A percentile compares a stretch with the other conserved stretches of the same genome.
These are phyloP conservation scores for Fusarium sp. DNA, from an alignment of 2,329 filamentous ascomycete genomes.

Conservation along the genomic window DNA sequence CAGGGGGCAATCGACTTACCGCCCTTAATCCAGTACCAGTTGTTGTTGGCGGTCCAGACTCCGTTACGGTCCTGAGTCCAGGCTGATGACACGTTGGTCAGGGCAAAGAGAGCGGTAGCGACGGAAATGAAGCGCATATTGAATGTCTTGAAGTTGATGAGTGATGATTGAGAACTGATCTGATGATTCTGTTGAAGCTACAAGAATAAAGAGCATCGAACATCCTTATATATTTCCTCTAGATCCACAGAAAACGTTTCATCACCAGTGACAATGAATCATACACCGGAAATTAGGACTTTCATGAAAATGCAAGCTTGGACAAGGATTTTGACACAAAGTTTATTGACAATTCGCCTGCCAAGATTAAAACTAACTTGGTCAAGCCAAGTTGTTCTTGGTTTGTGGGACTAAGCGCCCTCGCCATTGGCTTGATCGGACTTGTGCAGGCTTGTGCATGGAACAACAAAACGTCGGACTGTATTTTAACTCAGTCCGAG, in stretches of 20 bases:
- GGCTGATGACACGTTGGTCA: slow-evolving; percentile 1
- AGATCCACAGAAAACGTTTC: not conserved
- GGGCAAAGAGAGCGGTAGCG: not conserved
- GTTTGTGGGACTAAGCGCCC: not conserved
- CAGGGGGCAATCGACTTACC: not conserved
- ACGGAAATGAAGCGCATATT: slow-evolving; percentile 12
- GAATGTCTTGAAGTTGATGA: not conserved
- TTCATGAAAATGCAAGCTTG: not conserved
- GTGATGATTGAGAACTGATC: not conserved
- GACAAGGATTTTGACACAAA: not conserved
- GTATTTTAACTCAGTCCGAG: not conserved
- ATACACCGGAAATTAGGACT: not conserved
- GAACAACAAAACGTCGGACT: not conserved
- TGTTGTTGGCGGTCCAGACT: slow-evolving; percentile 21
- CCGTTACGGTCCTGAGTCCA: slow-evolving; percentile 14
- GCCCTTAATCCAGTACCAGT: slow-evolving; percentile 16
- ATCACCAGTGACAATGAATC: not conserved
- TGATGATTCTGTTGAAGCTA: not conserved
- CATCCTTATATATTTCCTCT: not conserved
- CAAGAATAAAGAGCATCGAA: not conserved
- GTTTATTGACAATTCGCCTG: not conserved
- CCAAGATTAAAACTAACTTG: not conserved
- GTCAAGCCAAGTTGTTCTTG: not conserved
- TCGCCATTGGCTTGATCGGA: not conserved
- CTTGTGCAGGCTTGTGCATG: not conserved